A percentile compares a stretch with the other conserved stretches of the same genome.
Evolutionary conservation across 495 filamentous ascomycete genomes (phyloP).

Genomic region (Aspergillus nidulans): DNA sequence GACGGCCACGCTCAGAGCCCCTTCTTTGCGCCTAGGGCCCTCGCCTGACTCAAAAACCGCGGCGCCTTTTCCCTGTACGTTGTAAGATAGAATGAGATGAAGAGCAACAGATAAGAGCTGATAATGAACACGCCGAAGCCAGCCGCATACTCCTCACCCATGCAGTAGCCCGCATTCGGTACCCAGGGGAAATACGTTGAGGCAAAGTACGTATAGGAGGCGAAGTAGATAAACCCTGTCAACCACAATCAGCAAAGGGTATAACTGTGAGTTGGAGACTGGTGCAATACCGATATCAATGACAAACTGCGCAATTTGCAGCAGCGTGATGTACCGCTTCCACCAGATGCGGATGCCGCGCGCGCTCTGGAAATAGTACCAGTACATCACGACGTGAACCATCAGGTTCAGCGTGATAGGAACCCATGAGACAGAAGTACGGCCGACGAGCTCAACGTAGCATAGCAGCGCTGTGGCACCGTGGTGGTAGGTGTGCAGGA

Average conservation of each 20-base stretch:
- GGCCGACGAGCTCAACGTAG: slow-evolving; percentile 66
- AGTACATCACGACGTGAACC: slow-evolving; percentile 68
- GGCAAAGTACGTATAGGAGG: slow-evolving; percentile 91
- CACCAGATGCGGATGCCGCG: slow-evolving; percentile 56
- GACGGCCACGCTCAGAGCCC: neutral
- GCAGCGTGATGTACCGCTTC: slow-evolving; percentile 56
- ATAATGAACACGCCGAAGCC: slow-evolving; percentile 86
- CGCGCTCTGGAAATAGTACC: slow-evolving; percentile 60
- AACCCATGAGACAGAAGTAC: slow-evolving; percentile 65
- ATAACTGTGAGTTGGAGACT: too few relatives aligned
- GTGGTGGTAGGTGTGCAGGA: slow-evolving; percentile 74
- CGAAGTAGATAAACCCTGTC: slow-evolving; percentile 86
- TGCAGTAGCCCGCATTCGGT: slow-evolving; percentile 75
- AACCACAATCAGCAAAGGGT: too few relatives aligned
- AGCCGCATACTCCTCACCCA: slow-evolving; percentile 93
- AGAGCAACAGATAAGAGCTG: slow-evolving; percentile 88
- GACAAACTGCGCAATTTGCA: slow-evolving; percentile 56
- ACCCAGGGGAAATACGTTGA: slow-evolving; percentile 81
- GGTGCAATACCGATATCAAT: slow-evolving; percentile 49
- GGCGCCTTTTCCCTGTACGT: slow-evolving; percentile 9
- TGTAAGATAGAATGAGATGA: slow-evolving; percentile 52
- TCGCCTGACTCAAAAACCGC: neutral
- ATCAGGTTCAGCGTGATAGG: slow-evolving; percentile 62
- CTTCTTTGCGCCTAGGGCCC: neutral
- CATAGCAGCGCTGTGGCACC: slow-evolving; percentile 67